Evolutionary conservation across 2,329 filamentous ascomycete species (phyloP).

Genomic region (Torrubiella hemipterigena): DNA sequence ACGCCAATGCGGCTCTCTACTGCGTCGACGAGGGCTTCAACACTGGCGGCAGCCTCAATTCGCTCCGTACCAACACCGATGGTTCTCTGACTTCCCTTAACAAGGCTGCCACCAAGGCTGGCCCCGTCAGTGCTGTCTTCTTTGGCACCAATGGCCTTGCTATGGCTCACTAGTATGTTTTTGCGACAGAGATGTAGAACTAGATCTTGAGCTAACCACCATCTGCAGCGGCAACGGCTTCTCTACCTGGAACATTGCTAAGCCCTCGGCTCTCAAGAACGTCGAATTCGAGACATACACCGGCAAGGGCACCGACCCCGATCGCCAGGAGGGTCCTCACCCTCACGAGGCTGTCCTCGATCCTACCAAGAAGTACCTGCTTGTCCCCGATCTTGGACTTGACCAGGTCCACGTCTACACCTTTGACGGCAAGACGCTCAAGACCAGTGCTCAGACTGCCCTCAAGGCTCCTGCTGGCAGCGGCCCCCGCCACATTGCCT

Average conservation of each 20-base stretch:
- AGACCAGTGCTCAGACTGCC: constrained; percentile 25
- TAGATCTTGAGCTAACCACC: not conserved
- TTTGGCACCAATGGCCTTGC: constrained; percentile 31
- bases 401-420: constrained; percentile 48
- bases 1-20: constrained; percentile 36
- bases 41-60: constrained; percentile 31
- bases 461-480: constrained; percentile 35
- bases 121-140: constrained; percentile 30
- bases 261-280: constrained; percentile 21
- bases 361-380: constrained; percentile 48
- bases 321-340: constrained; percentile 45
- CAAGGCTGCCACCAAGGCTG: constrained; percentile 20
- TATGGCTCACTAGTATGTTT: constrained; percentile 33
- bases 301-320: constrained; percentile 22
- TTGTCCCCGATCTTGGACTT: constrained; percentile 55
- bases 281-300: constrained; percentile 27
- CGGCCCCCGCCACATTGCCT: constrained; percentile 55
- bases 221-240: constrained; percentile 24
- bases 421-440: constrained; percentile 29
- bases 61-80: constrained; percentile 22
- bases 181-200: too few species aligned
- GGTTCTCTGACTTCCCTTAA: constrained; percentile 26
- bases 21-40: constrained; percentile 47
- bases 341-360: constrained; percentile 56
- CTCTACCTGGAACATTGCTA: constrained; percentile 30